Evolutionary conservation across 2,329 filamentous ascomycete genomes (phyloP).

Genomic region (Colletotrichum aenigma): DNA sequence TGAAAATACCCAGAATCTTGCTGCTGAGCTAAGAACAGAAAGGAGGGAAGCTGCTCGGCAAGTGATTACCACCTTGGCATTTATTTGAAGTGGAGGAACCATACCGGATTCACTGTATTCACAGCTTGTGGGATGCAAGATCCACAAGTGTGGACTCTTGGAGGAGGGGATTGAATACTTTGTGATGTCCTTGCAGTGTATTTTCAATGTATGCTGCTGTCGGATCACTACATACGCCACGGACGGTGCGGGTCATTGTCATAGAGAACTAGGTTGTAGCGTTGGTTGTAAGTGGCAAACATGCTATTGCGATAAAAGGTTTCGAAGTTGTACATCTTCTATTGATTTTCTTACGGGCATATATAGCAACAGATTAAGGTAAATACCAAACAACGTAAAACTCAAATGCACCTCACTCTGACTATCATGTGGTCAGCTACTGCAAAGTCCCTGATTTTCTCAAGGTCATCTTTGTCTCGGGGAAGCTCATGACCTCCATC

Average conservation of each 20-base stretch:
- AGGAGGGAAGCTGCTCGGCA: background rate
- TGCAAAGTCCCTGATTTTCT: background rate
- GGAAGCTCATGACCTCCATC: background rate
- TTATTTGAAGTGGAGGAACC: background rate
- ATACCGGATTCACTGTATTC: background rate
- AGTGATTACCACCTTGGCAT: background rate
- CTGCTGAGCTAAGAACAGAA: background rate
- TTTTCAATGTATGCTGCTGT: background rate
- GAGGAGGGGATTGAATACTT: accelerated
- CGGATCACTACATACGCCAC: background rate
- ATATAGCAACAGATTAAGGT: background rate
- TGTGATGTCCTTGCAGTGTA: background rate
- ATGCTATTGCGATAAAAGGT: too few species aligned
- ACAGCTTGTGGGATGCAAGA: background rate
- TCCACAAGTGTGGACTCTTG: accelerated
- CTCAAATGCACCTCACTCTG: background rate
- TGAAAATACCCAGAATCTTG: background rate
- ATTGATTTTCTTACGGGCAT: background rate
- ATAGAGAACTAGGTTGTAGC: accelerated
- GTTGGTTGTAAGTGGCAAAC: too few species aligned
- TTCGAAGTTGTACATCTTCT: background rate
- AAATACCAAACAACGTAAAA: background rate
- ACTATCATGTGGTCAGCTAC: background rate
- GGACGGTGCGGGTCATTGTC: background rate
- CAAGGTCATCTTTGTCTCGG: background rate